Base-by-base conservation (phyloP, 1,139 yeast genomes). In the Yamadazyma sp. region DNA sequence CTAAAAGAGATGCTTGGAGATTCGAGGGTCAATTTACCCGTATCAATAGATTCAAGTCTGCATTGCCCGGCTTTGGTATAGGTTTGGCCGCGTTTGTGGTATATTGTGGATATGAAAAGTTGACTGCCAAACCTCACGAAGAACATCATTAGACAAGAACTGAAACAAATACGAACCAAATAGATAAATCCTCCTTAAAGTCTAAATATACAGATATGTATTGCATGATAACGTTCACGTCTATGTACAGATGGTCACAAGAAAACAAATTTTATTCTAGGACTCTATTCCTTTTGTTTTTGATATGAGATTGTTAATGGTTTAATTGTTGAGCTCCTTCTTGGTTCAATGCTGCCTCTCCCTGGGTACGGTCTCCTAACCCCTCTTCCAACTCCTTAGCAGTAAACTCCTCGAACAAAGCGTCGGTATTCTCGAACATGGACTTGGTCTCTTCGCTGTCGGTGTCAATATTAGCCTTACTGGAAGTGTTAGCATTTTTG, bases 1-100 rank as follows among this genome's bases (percentile, higher is more conserved):
- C 75, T 39, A 70, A 68, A 54, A 84, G 95, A 75, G 95, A 87
- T 61, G 95, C 95, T 40, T 87, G 96, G 96, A 81, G 95, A 73
- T 84, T 80, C 64, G 83, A 81, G 55, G 95, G 94, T 45, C 87
- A 82, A 43, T 87, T 87, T 68, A 74, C 85, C 43, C 79, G 91
- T 53, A 66, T 68, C 41, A 81, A 83, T 64, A 72, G 94, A 55
- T 83, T 81, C 64, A 81, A 73, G 55, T 79, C 79, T 44, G 76
- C 87, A n/a, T 78, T 87, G 58, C 96, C 96, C 2, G 96, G 96
- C 2, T 75, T 87, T 40, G 88, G 89, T 31, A 75, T 83, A 38
- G 96, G 92, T 31, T 73, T 83, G 23, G 92, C 81, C 25, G 92
- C 92, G 5, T 87, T 87, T 58, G 69, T 81, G 25, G 72, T 77